A percentile compares a stretch with the other conserved stretches of the same genome.
These are phyloP conservation scores for Tricholoma sp. DNA, from an alignment of 768 basidiomycete species.

Conservation along the genomic window DNA sequence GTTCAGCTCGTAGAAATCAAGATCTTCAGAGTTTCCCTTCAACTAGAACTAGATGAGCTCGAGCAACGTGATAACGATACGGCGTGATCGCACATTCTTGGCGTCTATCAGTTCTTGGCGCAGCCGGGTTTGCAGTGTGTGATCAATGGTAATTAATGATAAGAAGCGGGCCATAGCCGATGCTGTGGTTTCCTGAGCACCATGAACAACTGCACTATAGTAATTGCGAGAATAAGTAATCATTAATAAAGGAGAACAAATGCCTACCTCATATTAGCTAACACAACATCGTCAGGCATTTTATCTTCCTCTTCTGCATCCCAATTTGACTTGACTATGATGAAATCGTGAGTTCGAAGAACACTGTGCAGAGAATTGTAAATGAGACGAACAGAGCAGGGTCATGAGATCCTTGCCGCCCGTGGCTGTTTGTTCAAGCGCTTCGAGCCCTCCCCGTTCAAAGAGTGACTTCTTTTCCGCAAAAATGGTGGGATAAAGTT, in stretches of 20 bases:
- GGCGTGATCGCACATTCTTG: background rate
- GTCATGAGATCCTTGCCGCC: conserved; percentile 21
- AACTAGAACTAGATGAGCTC: background rate
- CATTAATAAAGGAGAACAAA: background rate
- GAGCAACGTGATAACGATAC: background rate
- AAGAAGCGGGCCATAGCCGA: conserved; percentile 24
- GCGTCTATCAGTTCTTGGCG: conserved; percentile 17
- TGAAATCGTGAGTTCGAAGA: background rate
- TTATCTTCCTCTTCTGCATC: conserved; percentile 21
- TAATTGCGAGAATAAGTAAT: background rate
- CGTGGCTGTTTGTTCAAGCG: conserved; percentile 14
- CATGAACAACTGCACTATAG: conserved; percentile 26
- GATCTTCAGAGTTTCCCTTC: conserved; percentile 21
- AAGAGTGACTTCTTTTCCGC: conserved; percentile 12
- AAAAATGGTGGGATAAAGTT: conserved; percentile 15
- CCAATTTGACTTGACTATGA: conserved; percentile 27
- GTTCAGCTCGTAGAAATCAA: conserved; percentile 34
- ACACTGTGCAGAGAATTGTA: background rate
- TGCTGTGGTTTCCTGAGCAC: conserved; percentile 32
- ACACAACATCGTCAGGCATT: conserved; percentile 23
- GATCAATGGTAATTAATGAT: conserved; percentile 20
- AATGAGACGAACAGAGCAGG: conserved; percentile 15
- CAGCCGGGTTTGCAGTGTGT: conserved; percentile 25
- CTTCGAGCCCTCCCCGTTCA: conserved; percentile 15
- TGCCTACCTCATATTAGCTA: conserved; percentile 26